Evolutionary conservation across 768 basidiomycete genomes (phyloP).

Genomic region (Lactifluus hygrophoroides): DNA sequence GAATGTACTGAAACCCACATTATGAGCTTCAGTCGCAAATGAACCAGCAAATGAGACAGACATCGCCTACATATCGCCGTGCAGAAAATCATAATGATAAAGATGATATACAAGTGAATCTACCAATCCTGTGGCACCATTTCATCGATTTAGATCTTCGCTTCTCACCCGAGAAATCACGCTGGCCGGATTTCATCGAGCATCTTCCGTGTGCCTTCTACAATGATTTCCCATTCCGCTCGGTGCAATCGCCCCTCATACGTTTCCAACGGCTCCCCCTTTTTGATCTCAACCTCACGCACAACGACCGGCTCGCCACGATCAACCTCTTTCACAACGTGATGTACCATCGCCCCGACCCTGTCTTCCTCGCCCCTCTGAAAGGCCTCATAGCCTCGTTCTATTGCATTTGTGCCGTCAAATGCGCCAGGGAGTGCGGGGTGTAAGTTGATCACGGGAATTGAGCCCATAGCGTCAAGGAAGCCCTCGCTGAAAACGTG

Average conservation of each 20-base stretch:
- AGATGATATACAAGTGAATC: background rate
- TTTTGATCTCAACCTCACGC: constrained; percentile 59
- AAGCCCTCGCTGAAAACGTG: constrained; percentile 84
- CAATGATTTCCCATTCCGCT: constrained; percentile 87
- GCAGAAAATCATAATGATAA: background rate
- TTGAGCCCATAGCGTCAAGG: constrained; percentile 53
- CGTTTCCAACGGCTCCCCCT: constrained; percentile 62
- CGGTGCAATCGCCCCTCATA: constrained; percentile 73
- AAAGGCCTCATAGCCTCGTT: constrained; percentile 84
- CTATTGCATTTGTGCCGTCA: constrained; percentile 88
- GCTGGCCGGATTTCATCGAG: constrained; percentile 40
- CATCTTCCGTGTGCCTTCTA: constrained; percentile 69
- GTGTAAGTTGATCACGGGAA: constrained; percentile 93
- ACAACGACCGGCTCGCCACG: constrained; percentile 83
- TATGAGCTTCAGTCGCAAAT: background rate
- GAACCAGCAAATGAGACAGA: background rate
- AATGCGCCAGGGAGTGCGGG: constrained; percentile 96
- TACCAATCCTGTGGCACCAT: background rate
- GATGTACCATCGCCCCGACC: constrained; percentile 89
- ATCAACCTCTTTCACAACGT: constrained; percentile 90
- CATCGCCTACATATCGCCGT: background rate
- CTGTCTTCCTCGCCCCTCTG: constrained; percentile 67
- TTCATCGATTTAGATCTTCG: constrained; percentile 2
- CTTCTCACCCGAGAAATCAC: background rate
- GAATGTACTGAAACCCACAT: background rate